Evolutionary conservation across 805 yeast species (phyloP).

Genomic region (Saccharomycopsis synnaedendra): DNA sequence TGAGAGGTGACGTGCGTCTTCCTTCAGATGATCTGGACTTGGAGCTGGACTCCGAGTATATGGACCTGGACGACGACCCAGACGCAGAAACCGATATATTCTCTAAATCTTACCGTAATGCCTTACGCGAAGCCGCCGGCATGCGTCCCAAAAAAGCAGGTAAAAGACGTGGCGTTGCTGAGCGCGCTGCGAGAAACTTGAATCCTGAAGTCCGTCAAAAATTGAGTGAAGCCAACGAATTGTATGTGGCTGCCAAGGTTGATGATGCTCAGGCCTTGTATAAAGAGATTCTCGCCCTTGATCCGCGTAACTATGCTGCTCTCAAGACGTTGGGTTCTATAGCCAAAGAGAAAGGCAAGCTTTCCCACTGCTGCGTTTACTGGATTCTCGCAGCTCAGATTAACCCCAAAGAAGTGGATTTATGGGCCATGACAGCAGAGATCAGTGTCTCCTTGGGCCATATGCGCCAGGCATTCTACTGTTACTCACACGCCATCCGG

Average conservation of each 20-base stretch:
- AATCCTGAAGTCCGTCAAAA: conserved; percentile 65
- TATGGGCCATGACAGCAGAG: conserved; percentile 73
- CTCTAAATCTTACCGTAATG: conserved; percentile 35
- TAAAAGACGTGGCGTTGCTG: conserved; percentile 20
- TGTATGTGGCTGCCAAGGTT: conserved; percentile 56
- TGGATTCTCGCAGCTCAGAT: conserved; percentile 78
- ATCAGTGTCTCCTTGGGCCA: conserved; percentile 55
- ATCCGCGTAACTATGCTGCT: conserved; percentile 70
- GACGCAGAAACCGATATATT: conserved; percentile 27
- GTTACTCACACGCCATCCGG: conserved; percentile 54
- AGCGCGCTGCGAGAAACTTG: conserved; percentile 29
- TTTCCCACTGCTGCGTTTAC: conserved; percentile 63
- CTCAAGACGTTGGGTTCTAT: conserved; percentile 85
- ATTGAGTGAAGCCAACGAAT: conserved; percentile 67
- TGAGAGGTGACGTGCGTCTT: conserved; percentile 1
- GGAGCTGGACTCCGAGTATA: conserved; percentile 9
- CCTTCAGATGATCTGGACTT: conserved; percentile 13
- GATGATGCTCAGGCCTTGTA: conserved; percentile 48
- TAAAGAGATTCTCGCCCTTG: conserved; percentile 63
- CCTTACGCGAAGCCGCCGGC: conserved; percentile 56
- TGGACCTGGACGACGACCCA: background rate
- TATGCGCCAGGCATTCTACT: conserved; percentile 64
- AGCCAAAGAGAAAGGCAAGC: conserved; percentile 51
- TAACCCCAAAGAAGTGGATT: conserved; percentile 60
- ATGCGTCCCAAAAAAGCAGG: conserved; percentile 28